Evolutionary conservation across 805 yeast species (phyloP).

Genomic region (Nakazawaea molendinolei): DNA sequence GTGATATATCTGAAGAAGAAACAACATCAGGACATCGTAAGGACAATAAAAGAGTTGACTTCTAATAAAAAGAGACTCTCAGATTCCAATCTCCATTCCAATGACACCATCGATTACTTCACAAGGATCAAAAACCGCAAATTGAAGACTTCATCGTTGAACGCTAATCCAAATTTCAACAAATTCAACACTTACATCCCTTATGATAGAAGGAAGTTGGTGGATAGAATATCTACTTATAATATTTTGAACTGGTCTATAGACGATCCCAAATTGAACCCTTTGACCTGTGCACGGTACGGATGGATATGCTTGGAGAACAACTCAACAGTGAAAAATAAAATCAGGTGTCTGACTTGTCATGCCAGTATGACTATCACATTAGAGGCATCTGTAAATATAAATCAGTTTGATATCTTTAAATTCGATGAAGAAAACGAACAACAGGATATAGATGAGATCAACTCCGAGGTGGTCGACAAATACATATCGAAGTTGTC

Average conservation of each 20-base stretch:
- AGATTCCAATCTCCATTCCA: constrained; percentile 4
- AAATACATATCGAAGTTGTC: constrained; percentile 4
- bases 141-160: constrained; percentile 3
- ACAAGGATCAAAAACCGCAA: constrained; percentile 8
- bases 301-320: constrained; percentile 43
- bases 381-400: constrained; percentile 15
- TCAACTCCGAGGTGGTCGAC: background rate
- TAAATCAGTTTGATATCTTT: constrained; percentile 2
- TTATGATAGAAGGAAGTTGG: constrained; percentile 26
- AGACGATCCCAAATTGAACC: constrained; percentile 26
- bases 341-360: constrained; percentile 27
- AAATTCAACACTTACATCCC: constrained; percentile 28
- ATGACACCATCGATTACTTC: constrained; percentile 12
- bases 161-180: constrained; percentile 5
- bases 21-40: constrained; percentile 3
- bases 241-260: constrained; percentile 42
- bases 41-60: constrained; percentile 7
- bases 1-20: background rate
- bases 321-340: constrained; percentile 25
- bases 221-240: constrained; percentile 36
- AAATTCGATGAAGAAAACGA: constrained; percentile 16
- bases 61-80: constrained; percentile 10
- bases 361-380: constrained; percentile 23
- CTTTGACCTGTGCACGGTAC: constrained; percentile 39
- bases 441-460: constrained; percentile 17